Evolutionary conservation across 192 early-diverging fungal species (phyloP), one percentile per base, ranked within the genome.

Genomic region (Lobulomyces angularis): DNA sequence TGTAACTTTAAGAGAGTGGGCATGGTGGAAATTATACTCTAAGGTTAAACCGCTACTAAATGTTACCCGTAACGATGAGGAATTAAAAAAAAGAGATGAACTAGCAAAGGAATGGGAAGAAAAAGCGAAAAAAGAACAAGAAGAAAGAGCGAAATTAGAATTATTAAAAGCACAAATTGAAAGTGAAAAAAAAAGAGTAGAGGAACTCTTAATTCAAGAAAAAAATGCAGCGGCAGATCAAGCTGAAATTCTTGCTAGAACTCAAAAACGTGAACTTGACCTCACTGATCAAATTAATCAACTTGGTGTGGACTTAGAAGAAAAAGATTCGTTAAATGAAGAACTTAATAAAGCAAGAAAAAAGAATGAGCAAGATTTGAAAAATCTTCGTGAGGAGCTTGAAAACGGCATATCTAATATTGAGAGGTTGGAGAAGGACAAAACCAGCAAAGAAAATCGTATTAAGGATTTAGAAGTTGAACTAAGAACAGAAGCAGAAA

Each of bases 1-100:
- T 56, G 80, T 92, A 33, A 62, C 78, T 27, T 68, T 95, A 9
- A 74, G 83, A 21, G 85, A 92, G 69, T 92, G 90, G 86, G 63
- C 83, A 16, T 97, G 91, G 91, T 92, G 90, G 88, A 81, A 80
- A 45, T 80, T 95, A 28, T 97, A 90, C 61, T 73, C 79, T 45
- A 86, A 87, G 20, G 81, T 90, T 52, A 91, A 88, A 58, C 90
- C 90, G 8, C 62, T 90, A 38, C 63, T 90, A 28, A 80, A 79
- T 26, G 82, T 88, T 8, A 83, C 83, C 16, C 75, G 82, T 2
- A 66, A 74, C 8, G 87, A 88, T 35, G 83, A 86, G 49, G 85
- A 90, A 50, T 51, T 90, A 29, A 69, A 75, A 30, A 67, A 78
- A 37, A 74, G 75, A 18, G 82, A 88, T 41, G 65, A 81, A 46